These are phyloP conservation scores for Pneumocystis carinii DNA, from an alignment of 1,139 yeast genomes.

Conservation along the genomic window DNA sequence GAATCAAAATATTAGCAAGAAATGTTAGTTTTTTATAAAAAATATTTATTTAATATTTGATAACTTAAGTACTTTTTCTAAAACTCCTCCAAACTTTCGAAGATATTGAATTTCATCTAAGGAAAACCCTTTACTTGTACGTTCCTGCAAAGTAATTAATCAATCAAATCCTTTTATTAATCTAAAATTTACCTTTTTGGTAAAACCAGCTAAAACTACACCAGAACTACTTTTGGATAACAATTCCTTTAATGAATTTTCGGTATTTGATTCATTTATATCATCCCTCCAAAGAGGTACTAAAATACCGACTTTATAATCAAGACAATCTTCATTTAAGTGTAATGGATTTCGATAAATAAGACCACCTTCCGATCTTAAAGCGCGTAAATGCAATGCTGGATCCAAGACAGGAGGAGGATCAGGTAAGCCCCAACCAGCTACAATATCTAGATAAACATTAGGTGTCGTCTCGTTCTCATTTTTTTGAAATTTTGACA, in stretches of 20 bases:
- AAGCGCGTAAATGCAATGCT: conserved; percentile 17
- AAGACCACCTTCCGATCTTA: conserved; percentile 29
- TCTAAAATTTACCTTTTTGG: background rate
- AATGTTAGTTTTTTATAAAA: background rate
- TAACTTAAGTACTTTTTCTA: background rate
- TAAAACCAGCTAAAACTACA: background rate
- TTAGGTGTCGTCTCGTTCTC: background rate
- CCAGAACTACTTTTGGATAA: background rate
- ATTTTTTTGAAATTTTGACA: conserved; percentile 18
- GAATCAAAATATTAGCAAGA: background rate
- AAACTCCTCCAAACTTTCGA: background rate
- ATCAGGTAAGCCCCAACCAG: conserved; percentile 16
- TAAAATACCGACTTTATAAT: background rate
- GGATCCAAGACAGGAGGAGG: conserved; percentile 17
- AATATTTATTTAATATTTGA: background rate
- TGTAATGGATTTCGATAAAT: conserved; percentile 14
- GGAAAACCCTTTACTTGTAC: background rate
- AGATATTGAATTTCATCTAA: conserved; percentile 1
- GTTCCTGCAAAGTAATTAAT: background rate
- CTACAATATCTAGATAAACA: conserved; percentile 15
- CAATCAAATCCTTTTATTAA: background rate
- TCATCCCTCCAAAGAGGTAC: conserved; percentile 2
- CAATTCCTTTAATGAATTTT: background rate
- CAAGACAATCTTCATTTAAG: conserved; percentile 24
- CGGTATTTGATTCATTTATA: background rate